These are phyloP conservation scores for Aspergillus tamarii DNA, from an alignment of 2,329 filamentous ascomycete species.

Conservation along the genomic window DNA sequence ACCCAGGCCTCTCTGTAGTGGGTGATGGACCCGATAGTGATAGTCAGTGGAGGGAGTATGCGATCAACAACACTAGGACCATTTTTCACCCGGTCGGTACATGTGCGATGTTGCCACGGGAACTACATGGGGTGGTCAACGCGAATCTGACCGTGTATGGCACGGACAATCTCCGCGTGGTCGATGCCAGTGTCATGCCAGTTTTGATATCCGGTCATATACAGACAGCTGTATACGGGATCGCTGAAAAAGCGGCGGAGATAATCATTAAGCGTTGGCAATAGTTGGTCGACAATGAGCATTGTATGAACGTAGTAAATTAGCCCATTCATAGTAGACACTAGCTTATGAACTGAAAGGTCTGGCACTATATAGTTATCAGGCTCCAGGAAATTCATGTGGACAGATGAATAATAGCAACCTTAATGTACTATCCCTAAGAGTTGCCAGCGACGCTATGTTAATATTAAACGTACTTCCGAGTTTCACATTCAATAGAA, in stretches of 20 bases:
- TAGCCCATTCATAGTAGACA: background rate
- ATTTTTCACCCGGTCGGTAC: background rate
- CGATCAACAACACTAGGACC: background rate
- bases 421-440: background rate
- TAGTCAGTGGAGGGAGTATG: background rate
- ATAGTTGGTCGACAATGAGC: background rate
- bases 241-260: background rate
- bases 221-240: background rate
- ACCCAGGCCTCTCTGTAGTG: background rate
- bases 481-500: too few relatives aligned
- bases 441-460: background rate
- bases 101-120: background rate
- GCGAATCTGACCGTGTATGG: background rate
- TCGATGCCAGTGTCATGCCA: background rate
- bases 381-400: too few relatives aligned
- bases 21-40: background rate
- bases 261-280: background rate
- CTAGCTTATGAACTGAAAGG: accelerated
- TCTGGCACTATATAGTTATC: background rate
- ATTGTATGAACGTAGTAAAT: background rate
- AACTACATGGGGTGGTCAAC: background rate
- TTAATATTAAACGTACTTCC: accelerated
- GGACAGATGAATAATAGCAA: background rate
- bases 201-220: background rate
- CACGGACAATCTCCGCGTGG: background rate